Evolutionary conservation across 352 stramenopile genomes (phyloP).

Genomic region (Phytophthora citricola): DNA sequence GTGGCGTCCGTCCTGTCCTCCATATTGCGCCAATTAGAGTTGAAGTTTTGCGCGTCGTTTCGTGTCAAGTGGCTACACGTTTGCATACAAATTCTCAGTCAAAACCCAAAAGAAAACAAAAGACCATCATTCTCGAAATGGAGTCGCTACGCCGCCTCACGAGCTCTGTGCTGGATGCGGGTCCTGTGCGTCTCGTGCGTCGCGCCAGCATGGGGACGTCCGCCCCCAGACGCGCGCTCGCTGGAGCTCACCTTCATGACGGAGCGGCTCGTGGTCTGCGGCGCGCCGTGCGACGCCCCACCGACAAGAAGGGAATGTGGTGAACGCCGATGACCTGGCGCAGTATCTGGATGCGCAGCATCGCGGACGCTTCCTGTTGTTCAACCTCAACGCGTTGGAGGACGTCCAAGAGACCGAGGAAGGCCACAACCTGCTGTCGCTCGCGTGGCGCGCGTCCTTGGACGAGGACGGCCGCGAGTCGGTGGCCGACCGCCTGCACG

Average conservation of each 20-base stretch:
- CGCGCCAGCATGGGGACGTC: constrained; percentile 43
- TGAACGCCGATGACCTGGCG: constrained; percentile 77
- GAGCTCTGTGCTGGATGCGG: constrained; percentile 70
- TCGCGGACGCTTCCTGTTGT: constrained; percentile 73
- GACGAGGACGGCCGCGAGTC: constrained; percentile 3
- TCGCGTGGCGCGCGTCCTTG: neutral
- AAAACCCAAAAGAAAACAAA: neutral
- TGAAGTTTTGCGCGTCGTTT: constrained; percentile 22
- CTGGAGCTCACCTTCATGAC: constrained; percentile 84
- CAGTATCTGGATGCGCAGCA: constrained; percentile 63
- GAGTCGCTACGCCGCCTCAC: constrained; percentile 79
- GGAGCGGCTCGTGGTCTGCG: constrained; percentile 65
- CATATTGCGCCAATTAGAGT: constrained; percentile 1
- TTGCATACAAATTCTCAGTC: constrained; percentile 11
- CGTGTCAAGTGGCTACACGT: constrained; percentile 21
- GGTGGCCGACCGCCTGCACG: constrained; percentile 64
- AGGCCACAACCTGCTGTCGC: neutral
- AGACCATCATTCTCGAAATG: constrained; percentile 36
- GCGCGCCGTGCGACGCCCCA: constrained; percentile 59
- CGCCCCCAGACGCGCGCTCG: constrained; percentile 38
- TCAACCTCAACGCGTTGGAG: constrained; percentile 78
- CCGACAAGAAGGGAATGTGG: constrained; percentile 77
- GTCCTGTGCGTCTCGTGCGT: constrained; percentile 42
- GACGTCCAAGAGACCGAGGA: constrained; percentile 16
- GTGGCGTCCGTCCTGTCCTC: constrained; percentile 12